Evolutionary conservation across 139 green algal species (phyloP), one percentile per base, ranked within the genome.

Genomic region (Chlamydomonas sp.): DNA sequence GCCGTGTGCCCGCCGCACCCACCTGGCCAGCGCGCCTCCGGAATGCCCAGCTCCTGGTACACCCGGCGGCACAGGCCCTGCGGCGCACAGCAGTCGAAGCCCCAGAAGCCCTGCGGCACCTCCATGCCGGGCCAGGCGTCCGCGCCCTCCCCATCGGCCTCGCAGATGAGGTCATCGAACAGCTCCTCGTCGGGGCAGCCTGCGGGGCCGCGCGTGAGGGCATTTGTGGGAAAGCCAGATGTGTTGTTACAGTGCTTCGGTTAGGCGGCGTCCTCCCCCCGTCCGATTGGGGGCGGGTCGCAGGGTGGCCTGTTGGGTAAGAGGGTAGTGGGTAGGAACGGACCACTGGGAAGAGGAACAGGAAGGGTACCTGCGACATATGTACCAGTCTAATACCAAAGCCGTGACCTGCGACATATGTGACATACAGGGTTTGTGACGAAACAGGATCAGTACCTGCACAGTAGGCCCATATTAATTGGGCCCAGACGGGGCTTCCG

Each of bases 101-200:
- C 95, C 95, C 95, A 97, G 67, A 95, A 97, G n/a, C 88, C 85
- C 5, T 79, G 82, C 69, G 80, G 80, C 71, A 90, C 89, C 85
- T 83, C 59, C 66, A 78, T 80, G 49, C 85, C 85, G 5, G 71
- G 76, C 76, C 85, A 83, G 2, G 67, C 61, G 31, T 49, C 31
- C 31, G 31, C 31, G 31, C 31, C 31, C 66, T 89, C 85, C 20
- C 67, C 64, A 60, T 89, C 77, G 12, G 58, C 60, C 7, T 79
- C 77, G 66, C 77, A 83, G 8, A 92, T 85, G 61, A 88, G 78
- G 84, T 92, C 90, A 17, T 92, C 86, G 79, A 92, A 90, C 20
- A 89, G 78, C 78, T 92, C 86, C 86, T 92, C 90, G 66, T 77
- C 85, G 0, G 86, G 78, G 74, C 89, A 89, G 18, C 83, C 85